Base-by-base conservation (phyloP, 192 early-diverging fungal genomes). In the Rhizophagus prolifer region DNA sequence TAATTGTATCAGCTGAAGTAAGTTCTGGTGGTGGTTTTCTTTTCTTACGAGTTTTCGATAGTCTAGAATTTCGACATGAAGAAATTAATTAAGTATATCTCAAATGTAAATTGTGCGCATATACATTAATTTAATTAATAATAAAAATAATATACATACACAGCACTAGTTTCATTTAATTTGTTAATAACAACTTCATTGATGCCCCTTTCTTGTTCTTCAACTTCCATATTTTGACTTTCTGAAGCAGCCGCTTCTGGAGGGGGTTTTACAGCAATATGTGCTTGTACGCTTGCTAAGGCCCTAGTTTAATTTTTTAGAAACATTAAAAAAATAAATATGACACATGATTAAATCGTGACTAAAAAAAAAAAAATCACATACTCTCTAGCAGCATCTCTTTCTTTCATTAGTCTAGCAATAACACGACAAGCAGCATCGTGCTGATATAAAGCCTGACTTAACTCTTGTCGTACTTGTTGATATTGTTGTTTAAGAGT, bases 371-470 rank as follows among this genome's bases (percentile, higher is more conserved):
- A 26, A 59, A 59, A 44, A 6, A 8, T 25, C 8, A 28, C 50
- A 63, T 2, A 88, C 86, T 90, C 88, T 54, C 97, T 86, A 54
- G 96, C 96, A 71, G 93, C 89, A 82, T 99, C 95, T 41, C 95
- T 88, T 80, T 99, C 97, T 79, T 91, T 92, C 78, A 93, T 85
- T 31, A 98, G 83, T 34, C 97, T 87, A 4, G 96, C 96, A 83
- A 98, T 94, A 4, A 99, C 97, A 70, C 97, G 82, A 73, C 95
- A 93, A 2, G 96, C 94, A 28, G 97, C 97, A 82, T 99, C 97
- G 77, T 96, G 92, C 82, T 97, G 94, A 82, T 97, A 99, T 62
- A 99, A 84, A 1, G 96, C 95, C 82, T 95, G 94, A 44, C 93
- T 91, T 54, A 99, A 88, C 81, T 99, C 96, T 83, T 95, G 94